Evolutionary conservation across 139 green algal genomes (phyloP).

Genomic region (Micractinium sp.): DNA sequence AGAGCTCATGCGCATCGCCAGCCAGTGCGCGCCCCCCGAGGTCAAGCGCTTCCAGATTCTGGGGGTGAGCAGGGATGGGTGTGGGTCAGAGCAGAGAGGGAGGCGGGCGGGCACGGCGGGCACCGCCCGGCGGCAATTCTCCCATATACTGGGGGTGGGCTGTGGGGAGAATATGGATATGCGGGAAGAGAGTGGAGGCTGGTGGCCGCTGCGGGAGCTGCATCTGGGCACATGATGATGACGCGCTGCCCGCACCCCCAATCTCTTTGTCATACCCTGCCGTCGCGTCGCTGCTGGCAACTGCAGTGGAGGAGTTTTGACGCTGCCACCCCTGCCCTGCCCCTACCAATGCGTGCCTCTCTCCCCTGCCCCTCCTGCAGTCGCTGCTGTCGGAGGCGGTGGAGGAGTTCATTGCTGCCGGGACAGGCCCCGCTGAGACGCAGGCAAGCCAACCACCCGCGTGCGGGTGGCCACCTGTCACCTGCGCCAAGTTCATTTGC

Average conservation of each 20-base stretch:
- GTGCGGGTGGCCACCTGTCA: too few relatives aligned
- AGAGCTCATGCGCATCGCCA: constrained; percentile 88
- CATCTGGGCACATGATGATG: too few relatives aligned
- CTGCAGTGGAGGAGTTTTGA: not conserved
- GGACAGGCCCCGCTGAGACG: constrained; percentile 68
- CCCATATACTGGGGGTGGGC: too few relatives aligned
- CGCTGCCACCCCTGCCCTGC: not conserved
- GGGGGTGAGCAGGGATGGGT: constrained; percentile 48
- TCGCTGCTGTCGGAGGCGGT: constrained; percentile 67
- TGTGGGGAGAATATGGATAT: too few relatives aligned
- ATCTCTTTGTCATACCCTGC: not conserved
- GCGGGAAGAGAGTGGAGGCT: too few relatives aligned
- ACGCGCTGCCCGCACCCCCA: too few relatives aligned
- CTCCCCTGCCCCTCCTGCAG: constrained; percentile 29
- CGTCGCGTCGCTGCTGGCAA: not conserved
- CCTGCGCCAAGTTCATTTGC: too few relatives aligned
- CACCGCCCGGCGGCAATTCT: too few relatives aligned
- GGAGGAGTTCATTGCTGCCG: constrained; percentile 78
- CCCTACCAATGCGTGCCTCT: not conserved
- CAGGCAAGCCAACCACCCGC: too few relatives aligned
- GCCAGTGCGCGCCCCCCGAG: constrained; percentile 74
- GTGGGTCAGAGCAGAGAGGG: not conserved
- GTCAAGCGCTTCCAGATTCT: constrained; percentile 72
- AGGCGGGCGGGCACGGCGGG: too few relatives aligned
- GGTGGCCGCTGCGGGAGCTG: too few relatives aligned